phyloP scores from a whole-genome alignment of 2,329 filamentous ascomycete genomes.

The Verticillium klebahnii region DNA sequence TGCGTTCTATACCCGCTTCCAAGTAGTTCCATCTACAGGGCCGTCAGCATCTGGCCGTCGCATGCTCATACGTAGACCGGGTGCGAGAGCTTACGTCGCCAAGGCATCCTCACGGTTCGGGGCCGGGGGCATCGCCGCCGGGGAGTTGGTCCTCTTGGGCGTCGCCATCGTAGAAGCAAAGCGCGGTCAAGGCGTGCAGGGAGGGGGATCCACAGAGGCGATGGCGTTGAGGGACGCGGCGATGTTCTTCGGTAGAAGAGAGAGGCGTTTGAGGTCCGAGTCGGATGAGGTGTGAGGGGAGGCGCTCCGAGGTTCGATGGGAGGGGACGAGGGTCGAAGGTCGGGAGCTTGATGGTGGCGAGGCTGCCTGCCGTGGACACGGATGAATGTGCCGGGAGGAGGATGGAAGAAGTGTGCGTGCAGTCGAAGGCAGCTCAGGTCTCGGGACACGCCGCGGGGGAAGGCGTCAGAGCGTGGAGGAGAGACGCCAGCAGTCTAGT shows the following conservation, averaged over 20 bases:
- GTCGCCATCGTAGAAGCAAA: conserved; percentile 1
- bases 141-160: not conserved
- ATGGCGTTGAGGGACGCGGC: not conserved
- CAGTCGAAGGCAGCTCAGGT: not conserved
- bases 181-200: not conserved
- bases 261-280: not conserved
- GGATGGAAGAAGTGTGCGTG: not conserved
- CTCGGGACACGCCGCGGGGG: not conserved
- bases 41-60: conserved; percentile 6
- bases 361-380: not conserved
- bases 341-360: not conserved
- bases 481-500: not conserved
- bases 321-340: not conserved
- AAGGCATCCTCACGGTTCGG: conserved; percentile 59
- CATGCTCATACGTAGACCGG: not conserved
- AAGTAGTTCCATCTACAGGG: conserved; percentile 77
- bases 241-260: not conserved
- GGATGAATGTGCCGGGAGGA: not conserved
- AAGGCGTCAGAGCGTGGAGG: not conserved
- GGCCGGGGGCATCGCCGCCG: conserved; percentile 48
- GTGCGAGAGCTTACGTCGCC: conserved; percentile 34
- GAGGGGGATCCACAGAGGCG: not conserved
- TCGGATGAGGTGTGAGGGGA: not conserved
- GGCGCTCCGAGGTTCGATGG: not conserved
- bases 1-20: conserved; percentile 80